Conservation (phyloP, 176 grass and related monocot genomes). For the Phragmites australis region DNA sequence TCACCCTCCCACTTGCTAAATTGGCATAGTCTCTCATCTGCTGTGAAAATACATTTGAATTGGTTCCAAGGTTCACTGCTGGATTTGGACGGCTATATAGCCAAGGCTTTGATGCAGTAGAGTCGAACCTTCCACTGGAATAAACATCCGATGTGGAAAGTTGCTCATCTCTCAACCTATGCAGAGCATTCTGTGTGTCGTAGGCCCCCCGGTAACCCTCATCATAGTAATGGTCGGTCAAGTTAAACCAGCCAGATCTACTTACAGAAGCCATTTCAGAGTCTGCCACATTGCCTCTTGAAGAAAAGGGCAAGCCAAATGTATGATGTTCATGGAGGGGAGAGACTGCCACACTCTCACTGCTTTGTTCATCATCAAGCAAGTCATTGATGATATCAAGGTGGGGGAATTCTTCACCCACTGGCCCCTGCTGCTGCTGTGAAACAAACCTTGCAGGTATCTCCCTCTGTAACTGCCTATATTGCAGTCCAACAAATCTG, state of each 20-base stretch:
- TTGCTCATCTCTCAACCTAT: constrained; percentile 49
- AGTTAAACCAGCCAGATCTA: constrained; percentile 53
- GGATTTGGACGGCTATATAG: constrained; percentile 51
- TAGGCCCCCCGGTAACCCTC: constrained; percentile 38
- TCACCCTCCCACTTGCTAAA: constrained; percentile 46
- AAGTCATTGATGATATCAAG: constrained; percentile 97
- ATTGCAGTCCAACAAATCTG: constrained; percentile 33
- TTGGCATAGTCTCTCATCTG: constrained; percentile 48
- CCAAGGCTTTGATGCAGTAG: constrained; percentile 37
- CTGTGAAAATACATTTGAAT: constrained; percentile 45
- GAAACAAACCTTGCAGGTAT: constrained; percentile 36
- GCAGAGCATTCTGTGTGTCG: constrained; percentile 44
- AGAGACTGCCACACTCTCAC: constrained; percentile 39
- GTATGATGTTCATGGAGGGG: constrained; percentile 45
- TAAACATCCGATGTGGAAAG: constrained; percentile 48
- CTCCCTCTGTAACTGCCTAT: constrained; percentile 43
- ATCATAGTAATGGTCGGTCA: constrained; percentile 49
- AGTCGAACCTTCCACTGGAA: constrained; percentile 45
- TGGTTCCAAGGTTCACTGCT: constrained; percentile 47
- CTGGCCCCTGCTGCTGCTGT: constrained; percentile 49
- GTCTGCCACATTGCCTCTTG: constrained; percentile 38
- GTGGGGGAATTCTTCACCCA: constrained; percentile 84
- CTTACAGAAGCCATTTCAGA: constrained; percentile 38
- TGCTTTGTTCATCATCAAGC: constrained; percentile 75
- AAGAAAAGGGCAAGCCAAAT: constrained; percentile 50